phyloP scores from a whole-genome alignment of 2,329 filamentous ascomycete species.

The Microcyclospora tardicrescens region DNA sequence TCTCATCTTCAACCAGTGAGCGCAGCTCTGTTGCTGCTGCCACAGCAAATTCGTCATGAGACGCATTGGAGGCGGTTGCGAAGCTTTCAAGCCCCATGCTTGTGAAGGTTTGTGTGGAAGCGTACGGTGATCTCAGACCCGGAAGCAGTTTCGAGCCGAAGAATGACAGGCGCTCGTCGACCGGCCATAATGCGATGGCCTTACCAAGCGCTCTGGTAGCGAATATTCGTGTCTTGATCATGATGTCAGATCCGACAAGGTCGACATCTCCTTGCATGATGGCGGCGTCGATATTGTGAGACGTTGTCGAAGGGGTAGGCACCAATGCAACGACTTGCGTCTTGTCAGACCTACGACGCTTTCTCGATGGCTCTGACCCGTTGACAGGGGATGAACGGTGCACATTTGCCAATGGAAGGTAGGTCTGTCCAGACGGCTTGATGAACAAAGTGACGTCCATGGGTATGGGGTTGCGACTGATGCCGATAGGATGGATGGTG shows the following conservation, averaged over 20 bases:
- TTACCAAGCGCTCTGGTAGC: constrained; percentile 77
- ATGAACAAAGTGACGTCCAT: constrained; percentile 87
- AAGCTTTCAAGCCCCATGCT: constrained; percentile 83
- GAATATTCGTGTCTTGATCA: constrained; percentile 80
- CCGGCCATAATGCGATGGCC: constrained; percentile 66
- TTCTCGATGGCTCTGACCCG: constrained; percentile 54
- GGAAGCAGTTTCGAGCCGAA: constrained; percentile 55
- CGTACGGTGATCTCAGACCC: constrained; percentile 58
- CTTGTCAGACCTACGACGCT: constrained; percentile 76
- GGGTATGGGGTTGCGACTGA: constrained; percentile 76
- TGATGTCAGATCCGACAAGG: constrained; percentile 74
- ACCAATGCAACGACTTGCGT: constrained; percentile 50
- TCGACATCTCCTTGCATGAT: constrained; percentile 98
- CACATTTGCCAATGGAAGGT: constrained; percentile 40
- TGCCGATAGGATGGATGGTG: constrained; percentile 80
- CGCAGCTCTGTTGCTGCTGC: constrained; percentile 55
- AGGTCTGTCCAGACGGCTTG: constrained; percentile 80
- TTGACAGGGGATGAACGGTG: constrained; percentile 32
- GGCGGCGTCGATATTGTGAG: constrained; percentile 91
- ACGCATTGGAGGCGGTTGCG: constrained; percentile 41
- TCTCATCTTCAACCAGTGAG: constrained; percentile 65
- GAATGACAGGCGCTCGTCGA: constrained; percentile 41
- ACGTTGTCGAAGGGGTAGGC: constrained; percentile 34
- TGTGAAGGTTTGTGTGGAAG: constrained; percentile 74
- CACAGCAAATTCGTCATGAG: constrained; percentile 37